Evolutionary conservation across 176 grass and related monocot genomes (phyloP).

Genomic region (Juncus inflexus): DNA sequence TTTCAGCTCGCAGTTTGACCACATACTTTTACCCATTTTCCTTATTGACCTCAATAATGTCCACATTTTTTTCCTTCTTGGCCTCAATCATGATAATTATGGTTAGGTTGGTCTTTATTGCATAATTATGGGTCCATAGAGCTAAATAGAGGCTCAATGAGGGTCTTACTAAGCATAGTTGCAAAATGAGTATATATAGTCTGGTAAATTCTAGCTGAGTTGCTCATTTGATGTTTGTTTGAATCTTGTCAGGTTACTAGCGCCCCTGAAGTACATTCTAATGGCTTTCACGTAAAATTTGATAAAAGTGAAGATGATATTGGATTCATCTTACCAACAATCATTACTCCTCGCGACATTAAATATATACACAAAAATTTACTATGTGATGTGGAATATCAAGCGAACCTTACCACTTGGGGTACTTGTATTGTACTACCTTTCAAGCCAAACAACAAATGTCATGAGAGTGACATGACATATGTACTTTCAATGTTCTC

Average conservation of each 20-base stretch:
- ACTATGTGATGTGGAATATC: constrained; percentile 9
- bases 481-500: constrained; percentile 39
- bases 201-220: neutral
- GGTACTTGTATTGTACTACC: constrained; percentile 39
- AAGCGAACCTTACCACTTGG: constrained; percentile 27
- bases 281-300: constrained; percentile 43
- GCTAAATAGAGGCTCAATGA: too few relatives aligned
- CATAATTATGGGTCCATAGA: too few relatives aligned
- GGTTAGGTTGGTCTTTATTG: neutral
- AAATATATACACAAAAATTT: constrained; percentile 22
- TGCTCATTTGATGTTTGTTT: neutral
- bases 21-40: neutral
- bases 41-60: too few relatives aligned
- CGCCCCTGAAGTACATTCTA: constrained; percentile 41
- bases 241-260: constrained; percentile 30
- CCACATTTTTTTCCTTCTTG: too few relatives aligned
- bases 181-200: too few relatives aligned
- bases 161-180: too few relatives aligned
- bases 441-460: constrained; percentile 28
- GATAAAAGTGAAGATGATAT: constrained; percentile 41
- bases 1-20: neutral
- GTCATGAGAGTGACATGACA: constrained; percentile 13
- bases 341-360: constrained; percentile 30
- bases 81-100: too few relatives aligned
- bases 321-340: constrained; percentile 37